These are phyloP conservation scores for Silene noctiflora DNA, from an alignment of 179 eudicot species.

Conservation along the genomic window DNA sequence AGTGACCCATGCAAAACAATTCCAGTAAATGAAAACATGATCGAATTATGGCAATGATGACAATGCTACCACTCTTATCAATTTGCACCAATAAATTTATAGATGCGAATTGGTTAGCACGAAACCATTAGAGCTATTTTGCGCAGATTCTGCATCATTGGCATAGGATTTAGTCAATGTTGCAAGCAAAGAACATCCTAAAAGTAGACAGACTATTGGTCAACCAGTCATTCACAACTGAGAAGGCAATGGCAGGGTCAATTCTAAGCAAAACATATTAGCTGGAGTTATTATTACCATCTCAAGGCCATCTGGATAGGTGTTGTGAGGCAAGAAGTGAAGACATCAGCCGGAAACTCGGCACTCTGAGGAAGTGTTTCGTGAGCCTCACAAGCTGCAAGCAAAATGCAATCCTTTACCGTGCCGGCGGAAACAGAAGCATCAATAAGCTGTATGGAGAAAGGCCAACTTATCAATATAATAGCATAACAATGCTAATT, in stretches of 20 bases:
- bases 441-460: conserved; percentile 65
- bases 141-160: background rate
- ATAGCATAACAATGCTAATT: conserved; percentile 8
- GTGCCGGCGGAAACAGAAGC: conserved; percentile 60
- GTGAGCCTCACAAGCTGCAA: conserved; percentile 98
- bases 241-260: background rate
- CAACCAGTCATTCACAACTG: conserved; percentile 2
- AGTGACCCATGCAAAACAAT: background rate
- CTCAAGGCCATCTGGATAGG: conserved; percentile 97
- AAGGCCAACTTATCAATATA: conserved; percentile 13
- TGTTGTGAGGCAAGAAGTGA: conserved; percentile 96
- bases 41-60: background rate
- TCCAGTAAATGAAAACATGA: background rate
- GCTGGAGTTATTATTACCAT: conserved; percentile 59
- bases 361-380: conserved; percentile 96
- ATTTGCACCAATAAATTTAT: background rate
- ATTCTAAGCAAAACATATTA: background rate
- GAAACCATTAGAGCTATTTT: background rate
- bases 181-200: background rate
- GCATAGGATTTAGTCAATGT: background rate
- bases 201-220: background rate
- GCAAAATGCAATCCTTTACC: conserved; percentile 79
- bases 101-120: background rate
- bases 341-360: conserved; percentile 95
- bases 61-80: background rate